A percentile compares a stretch with the other conserved stretches of the same genome.
phyloP scores from a whole-genome alignment of 164 flowering plant species.

The Macadamia integrifolia region DNA sequence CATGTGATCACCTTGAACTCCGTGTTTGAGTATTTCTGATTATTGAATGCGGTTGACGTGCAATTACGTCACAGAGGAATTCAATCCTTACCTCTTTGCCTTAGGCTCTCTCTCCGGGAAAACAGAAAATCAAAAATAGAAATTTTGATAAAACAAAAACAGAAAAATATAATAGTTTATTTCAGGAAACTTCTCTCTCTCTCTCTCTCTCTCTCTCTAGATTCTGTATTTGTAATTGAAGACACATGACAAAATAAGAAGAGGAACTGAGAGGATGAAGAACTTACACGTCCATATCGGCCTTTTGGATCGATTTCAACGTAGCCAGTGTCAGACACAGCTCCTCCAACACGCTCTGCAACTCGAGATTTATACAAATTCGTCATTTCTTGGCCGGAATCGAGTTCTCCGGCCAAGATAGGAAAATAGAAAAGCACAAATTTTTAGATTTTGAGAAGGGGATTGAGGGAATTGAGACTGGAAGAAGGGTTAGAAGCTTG shows the following conservation, averaged over 20 bases:
- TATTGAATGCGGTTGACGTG: too few relatives aligned
- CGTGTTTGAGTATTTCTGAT: too few relatives aligned
- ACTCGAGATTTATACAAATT: slow-evolving; percentile 9
- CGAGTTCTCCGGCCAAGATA: background rate
- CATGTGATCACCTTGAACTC: too few relatives aligned
- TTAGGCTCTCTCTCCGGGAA: background rate
- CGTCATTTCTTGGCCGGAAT: background rate
- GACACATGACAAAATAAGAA: background rate
- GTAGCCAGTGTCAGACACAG: slow-evolving; percentile 28
- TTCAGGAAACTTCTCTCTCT: background rate
- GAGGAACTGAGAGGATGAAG: background rate
- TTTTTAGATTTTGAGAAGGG: background rate
- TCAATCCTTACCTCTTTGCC: too few relatives aligned
- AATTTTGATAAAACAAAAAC: too few relatives aligned
- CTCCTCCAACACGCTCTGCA: slow-evolving; percentile 20
- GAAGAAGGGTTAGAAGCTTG: background rate
- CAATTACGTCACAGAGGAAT: too few relatives aligned
- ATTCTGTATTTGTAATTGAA: background rate
- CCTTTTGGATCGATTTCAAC: slow-evolving; percentile 78
- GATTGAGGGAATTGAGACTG: background rate
- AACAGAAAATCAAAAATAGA: too few relatives aligned
- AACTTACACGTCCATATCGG: slow-evolving; percentile 90
- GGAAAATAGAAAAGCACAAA: too few relatives aligned
- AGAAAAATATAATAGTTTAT: too few relatives aligned
- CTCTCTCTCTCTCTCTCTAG: background rate